Percentiles rank a stretch among this genome's conserved stretches.
phyloP scores from a whole-genome alignment of 2,329 filamentous ascomycete species.

The Aphanoascus verrucosus region DNA sequence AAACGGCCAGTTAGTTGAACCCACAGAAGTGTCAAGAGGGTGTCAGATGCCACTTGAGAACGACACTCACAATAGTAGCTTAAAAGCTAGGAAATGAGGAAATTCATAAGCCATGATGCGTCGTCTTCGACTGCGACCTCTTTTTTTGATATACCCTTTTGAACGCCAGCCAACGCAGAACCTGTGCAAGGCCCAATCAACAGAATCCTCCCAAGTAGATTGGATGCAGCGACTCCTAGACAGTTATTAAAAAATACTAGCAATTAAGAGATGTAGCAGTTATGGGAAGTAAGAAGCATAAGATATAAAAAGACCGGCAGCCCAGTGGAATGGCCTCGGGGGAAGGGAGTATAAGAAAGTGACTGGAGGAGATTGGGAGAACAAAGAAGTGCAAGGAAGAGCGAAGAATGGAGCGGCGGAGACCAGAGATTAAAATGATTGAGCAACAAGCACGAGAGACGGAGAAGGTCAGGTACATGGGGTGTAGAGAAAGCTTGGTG shows the following conservation, averaged over 20 bases:
- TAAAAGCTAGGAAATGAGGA: conserved; percentile 16
- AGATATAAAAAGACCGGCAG: conserved; percentile 11
- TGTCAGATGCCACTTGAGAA: neutral
- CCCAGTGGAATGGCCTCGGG: conserved; percentile 11
- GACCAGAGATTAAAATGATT: conserved; percentile 9
- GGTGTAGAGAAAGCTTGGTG: conserved; percentile 6
- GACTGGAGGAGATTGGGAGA: conserved; percentile 3
- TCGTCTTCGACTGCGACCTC: conserved; percentile 2
- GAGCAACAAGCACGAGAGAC: conserved; percentile 8
- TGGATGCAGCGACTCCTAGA: neutral
- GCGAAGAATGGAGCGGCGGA: conserved; percentile 6
- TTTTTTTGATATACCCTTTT: neutral
- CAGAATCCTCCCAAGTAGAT: neutral
- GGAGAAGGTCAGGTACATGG: conserved; percentile 4
- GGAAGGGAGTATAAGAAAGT: conserved; percentile 7
- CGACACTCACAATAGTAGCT: conserved; percentile 17
- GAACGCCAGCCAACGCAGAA: conserved; percentile 6
- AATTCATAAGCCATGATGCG: conserved; percentile 16
- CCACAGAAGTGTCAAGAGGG: neutral
- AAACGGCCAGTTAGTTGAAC: conserved; percentile 10
- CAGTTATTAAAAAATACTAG: conserved; percentile 4
- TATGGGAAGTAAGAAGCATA: neutral
- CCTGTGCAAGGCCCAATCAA: neutral
- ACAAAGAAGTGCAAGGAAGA: conserved; percentile 3
- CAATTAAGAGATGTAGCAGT: conserved; percentile 2